Evolutionary conservation across 306 rosid species (phyloP).

Genomic region (Trifolium pratense): DNA sequence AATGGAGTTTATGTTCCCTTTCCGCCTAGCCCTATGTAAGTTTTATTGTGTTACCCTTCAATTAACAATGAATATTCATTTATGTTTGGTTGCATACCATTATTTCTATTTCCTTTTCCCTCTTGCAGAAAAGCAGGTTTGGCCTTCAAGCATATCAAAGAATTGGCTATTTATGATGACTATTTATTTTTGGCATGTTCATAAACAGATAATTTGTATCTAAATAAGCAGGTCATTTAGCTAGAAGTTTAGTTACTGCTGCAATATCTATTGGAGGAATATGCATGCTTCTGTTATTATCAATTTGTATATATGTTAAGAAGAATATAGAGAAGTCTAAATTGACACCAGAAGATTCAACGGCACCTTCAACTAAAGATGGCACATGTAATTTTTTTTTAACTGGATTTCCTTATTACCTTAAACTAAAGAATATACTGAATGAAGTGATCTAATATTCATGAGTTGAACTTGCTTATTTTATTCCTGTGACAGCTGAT

Average conservation of each 20-base stretch:
- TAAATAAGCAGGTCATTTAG: constrained; percentile 45
- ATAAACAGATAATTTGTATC: too few relatives aligned
- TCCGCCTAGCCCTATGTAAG: constrained; percentile 58
- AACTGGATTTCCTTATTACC: too few relatives aligned
- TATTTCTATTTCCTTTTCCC: constrained; percentile 30
- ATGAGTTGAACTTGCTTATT: neutral
- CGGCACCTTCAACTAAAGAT: neutral
- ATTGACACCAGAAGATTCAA: neutral
- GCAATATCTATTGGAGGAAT: neutral
- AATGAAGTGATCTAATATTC: too few relatives aligned
- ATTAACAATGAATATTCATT: neutral
- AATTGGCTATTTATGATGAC: constrained; percentile 22
- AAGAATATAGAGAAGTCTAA: neutral
- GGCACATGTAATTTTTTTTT: too few relatives aligned
- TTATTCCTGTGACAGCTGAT: too few relatives aligned
- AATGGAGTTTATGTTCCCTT: constrained; percentile 49
- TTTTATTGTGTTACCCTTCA: constrained; percentile 35
- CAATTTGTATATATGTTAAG: neutral
- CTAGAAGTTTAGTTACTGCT: neutral
- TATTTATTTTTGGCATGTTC: constrained; percentile 29
- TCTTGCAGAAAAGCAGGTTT: constrained; percentile 59
- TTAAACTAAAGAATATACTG: too few relatives aligned
- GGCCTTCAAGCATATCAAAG: constrained; percentile 37
- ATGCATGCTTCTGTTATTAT: constrained; percentile 32
- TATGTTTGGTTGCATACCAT: constrained; percentile 15